Percentiles rank a stretch among this genome's conserved stretches.
phyloP scores from a whole-genome alignment of 2,329 filamentous ascomycete genomes.

The Calonectria fujianensis region DNA sequence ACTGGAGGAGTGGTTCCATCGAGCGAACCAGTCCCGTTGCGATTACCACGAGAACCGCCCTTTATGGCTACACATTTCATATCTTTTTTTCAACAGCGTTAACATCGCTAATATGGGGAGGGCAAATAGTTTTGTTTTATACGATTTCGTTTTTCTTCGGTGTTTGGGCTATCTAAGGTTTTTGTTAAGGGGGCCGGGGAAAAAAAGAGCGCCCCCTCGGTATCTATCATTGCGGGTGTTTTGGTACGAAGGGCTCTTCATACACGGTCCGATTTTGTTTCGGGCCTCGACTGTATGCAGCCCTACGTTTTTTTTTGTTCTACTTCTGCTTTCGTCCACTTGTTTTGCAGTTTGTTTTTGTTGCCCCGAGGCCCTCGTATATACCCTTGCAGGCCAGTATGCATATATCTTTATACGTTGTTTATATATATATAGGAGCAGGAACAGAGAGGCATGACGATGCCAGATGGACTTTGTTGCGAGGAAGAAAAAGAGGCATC shows the following conservation, averaged over 20 bases:
- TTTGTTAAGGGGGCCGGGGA: constrained; percentile 27
- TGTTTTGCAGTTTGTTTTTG: constrained; percentile 22
- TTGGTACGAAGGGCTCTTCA: constrained; percentile 10
- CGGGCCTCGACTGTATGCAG: not conserved
- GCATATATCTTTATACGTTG: constrained; percentile 34
- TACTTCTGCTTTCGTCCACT: constrained; percentile 23
- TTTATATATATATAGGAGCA: constrained; percentile 9
- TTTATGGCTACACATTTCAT: constrained; percentile 8
- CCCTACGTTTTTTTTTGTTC: constrained; percentile 1
- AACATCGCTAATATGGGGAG: not conserved
- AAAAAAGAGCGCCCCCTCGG: constrained; percentile 35
- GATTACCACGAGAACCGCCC: not conserved
- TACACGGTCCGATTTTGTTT: constrained; percentile 2
- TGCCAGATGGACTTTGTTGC: constrained; percentile 7
- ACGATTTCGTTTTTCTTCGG: not conserved
- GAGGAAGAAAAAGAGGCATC: not conserved
- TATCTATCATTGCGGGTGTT: constrained; percentile 32
- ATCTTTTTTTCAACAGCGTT: not conserved
- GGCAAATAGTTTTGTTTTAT: constrained; percentile 35
- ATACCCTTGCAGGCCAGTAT: constrained; percentile 13
- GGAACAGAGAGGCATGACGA: not conserved
- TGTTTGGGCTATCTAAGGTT: constrained; percentile 3
- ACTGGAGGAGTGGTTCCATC: not conserved
- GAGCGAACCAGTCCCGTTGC: not conserved
- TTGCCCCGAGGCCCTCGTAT: constrained; percentile 15